phyloP scores from a whole-genome alignment of 768 basidiomycete genomes.

The Tremella yokohamensis region DNA sequence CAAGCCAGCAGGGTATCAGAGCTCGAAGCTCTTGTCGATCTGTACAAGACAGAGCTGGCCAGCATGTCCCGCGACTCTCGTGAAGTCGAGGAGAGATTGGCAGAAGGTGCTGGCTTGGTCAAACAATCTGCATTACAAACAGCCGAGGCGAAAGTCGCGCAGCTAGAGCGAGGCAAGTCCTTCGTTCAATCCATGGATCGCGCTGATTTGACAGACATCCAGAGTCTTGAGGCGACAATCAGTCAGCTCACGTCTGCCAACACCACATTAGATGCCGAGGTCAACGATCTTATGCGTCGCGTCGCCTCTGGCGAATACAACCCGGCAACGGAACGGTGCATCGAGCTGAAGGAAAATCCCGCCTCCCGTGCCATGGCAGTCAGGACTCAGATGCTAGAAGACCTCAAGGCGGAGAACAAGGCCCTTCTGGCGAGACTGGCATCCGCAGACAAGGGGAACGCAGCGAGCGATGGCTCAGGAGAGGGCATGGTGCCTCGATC shows the following conservation, averaged over 20 bases:
- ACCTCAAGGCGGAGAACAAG: slow-evolving; percentile 75
- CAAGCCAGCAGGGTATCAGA: slow-evolving; percentile 22
- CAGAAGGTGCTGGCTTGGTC: slow-evolving; percentile 37
- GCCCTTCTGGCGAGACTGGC: slow-evolving; percentile 68
- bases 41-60: slow-evolving; percentile 34
- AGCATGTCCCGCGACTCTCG: slow-evolving; percentile 35
- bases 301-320: slow-evolving; percentile 50
- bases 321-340: slow-evolving; percentile 35
- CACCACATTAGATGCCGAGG: slow-evolving; percentile 42
- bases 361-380: slow-evolving; percentile 77
- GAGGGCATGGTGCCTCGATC: slow-evolving; percentile 67
- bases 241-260: slow-evolving; percentile 40
- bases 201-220: slow-evolving; percentile 24
- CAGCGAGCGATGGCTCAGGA: slow-evolving; percentile 1
- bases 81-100: slow-evolving; percentile 34
- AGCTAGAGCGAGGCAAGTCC: slow-evolving; percentile 32
- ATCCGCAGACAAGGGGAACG: slow-evolving; percentile 57
- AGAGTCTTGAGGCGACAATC: slow-evolving; percentile 32
- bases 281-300: slow-evolving; percentile 43
- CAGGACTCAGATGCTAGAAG: slow-evolving; percentile 68
- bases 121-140: slow-evolving; percentile 26
- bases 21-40: slow-evolving; percentile 33
- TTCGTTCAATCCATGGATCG: not conserved
- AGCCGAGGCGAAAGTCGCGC: slow-evolving; percentile 15
- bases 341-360: slow-evolving; percentile 68